Conservation (phyloP, 129 eudicot genomes). For the Dittrichia graveolens region DNA sequence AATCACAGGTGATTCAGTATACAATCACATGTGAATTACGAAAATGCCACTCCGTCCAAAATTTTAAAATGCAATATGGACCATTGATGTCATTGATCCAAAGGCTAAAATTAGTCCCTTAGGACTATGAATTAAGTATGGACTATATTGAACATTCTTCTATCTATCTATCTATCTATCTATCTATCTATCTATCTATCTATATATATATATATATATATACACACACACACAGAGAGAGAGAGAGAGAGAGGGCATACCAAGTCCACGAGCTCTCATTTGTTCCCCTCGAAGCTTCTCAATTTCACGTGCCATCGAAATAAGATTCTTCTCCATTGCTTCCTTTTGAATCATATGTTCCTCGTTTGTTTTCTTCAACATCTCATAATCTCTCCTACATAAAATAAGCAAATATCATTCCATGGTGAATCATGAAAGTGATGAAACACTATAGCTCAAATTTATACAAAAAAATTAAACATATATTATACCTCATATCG, state of each 20-base stretch:
- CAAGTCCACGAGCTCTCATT: constrained; percentile 60
- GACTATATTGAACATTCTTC: too few species aligned
- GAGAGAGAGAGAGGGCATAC: constrained; percentile 30
- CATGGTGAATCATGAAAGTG: not conserved
- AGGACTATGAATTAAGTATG: too few species aligned
- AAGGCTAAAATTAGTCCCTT: too few species aligned
- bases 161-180: too few species aligned
- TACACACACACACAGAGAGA: not conserved
- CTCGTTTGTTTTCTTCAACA: constrained; percentile 78
- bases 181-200: too few species aligned
- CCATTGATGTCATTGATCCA: too few species aligned
- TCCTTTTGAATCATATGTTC: constrained; percentile 71
- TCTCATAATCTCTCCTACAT: constrained; percentile 71
- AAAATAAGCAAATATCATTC: not conserved
- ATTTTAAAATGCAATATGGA: too few species aligned
- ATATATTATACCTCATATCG: constrained; percentile 61
- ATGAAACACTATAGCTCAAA: not conserved
- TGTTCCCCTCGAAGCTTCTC: constrained; percentile 91
- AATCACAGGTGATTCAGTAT: too few species aligned
- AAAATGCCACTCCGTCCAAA: too few species aligned
- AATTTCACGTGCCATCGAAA: constrained; percentile 84
- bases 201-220: too few species aligned
- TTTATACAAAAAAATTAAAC: not conserved
- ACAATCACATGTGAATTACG: too few species aligned
- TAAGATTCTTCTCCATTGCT: constrained; percentile 79